A percentile compares a stretch with the other conserved stretches of the same genome.
phyloP scores from a whole-genome alignment of 1,284 basidiomycete species.

The Laetiporus sulphureus region DNA sequence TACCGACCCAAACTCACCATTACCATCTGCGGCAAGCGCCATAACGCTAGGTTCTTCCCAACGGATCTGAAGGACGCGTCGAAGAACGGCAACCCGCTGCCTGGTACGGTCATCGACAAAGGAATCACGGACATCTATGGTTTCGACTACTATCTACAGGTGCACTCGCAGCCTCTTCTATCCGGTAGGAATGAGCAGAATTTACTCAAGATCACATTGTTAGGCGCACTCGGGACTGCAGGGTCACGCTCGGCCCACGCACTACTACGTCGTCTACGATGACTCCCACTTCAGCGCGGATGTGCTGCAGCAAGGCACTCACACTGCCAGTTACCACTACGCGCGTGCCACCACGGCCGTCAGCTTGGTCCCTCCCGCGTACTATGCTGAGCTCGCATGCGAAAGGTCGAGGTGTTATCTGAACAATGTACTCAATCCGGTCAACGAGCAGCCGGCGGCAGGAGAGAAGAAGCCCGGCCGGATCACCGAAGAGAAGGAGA shows the following conservation, averaged over 20 bases:
- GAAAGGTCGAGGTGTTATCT: conserved; percentile 16
- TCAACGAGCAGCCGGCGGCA: background rate
- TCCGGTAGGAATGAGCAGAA: background rate
- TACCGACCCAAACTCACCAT: conserved; percentile 65
- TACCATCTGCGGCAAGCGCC: conserved; percentile 73
- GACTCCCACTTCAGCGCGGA: background rate
- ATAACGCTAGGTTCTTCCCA: conserved; percentile 65
- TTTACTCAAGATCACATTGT: background rate
- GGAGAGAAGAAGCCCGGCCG: conserved; percentile 27
- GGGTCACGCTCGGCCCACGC: background rate
- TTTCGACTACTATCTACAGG: conserved; percentile 74
- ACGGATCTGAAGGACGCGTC: conserved; percentile 41
- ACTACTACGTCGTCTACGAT: background rate
- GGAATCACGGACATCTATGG: conserved; percentile 66
- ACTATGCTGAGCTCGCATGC: conserved; percentile 72
- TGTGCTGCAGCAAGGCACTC: conserved; percentile 23
- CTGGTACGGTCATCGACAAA: conserved; percentile 71
- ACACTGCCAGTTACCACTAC: conserved; percentile 60
- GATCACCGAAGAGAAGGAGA: conserved; percentile 2
- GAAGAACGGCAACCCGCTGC: conserved; percentile 62
- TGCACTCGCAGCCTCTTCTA: conserved; percentile 3
- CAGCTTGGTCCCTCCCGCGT: conserved; percentile 67
- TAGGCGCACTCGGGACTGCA: background rate
- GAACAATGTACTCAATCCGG: background rate
- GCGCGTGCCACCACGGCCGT: conserved; percentile 73